Evolutionary conservation across 129 eudicot species (phyloP), one percentile per base, ranked within the genome.

Genomic region (Centrapalus pauciflorus): DNA sequence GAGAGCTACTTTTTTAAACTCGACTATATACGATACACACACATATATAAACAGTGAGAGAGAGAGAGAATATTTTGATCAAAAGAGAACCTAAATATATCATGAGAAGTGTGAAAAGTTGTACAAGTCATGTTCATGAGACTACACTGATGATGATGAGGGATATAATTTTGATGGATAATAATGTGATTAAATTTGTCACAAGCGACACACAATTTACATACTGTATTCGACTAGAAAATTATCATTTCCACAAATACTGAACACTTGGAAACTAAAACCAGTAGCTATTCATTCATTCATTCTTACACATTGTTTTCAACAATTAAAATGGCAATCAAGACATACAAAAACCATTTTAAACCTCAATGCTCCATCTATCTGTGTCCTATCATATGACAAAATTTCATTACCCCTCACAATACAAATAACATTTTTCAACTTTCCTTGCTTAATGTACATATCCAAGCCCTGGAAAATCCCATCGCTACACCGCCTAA

Each of bases 371-470:
- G 26, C 59, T 58, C 67, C 57, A 40, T 14, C 76, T 63, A 63
- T 77, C 21, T 55, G 69, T 38, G 21, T n/a, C 25, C 71, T 72
- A 37, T 66, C 23, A 28, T n/a, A n/a, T 54, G 68, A 81, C 79
- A 69, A 85, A 81, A 58, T 77, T 65, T 52, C 66, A 37, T 74
- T 19, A 73, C 72, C n/a, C n/a, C n/a, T n/a, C n/a, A n/a, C n/a
- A n/a, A n/a, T n/a, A n/a, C n/a, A n/a, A 48, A 51, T 62, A 56
- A 55, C 66, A 70, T 64, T n/a, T n/a, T n/a, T n/a, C n/a, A n/a
- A 33, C 61, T 45, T 19, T 61, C 21, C 63, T 66, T n/a, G n/a
- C 63, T 49, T 69, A 73, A 80, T 81, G 74, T 83, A 86, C 88
- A 81, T 7, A 74, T 62, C 67, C 57, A 62, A 62, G 25, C 55